Base-by-base conservation (phyloP, 2,329 filamentous ascomycete species). In the Lecanicillium sp. region DNA sequence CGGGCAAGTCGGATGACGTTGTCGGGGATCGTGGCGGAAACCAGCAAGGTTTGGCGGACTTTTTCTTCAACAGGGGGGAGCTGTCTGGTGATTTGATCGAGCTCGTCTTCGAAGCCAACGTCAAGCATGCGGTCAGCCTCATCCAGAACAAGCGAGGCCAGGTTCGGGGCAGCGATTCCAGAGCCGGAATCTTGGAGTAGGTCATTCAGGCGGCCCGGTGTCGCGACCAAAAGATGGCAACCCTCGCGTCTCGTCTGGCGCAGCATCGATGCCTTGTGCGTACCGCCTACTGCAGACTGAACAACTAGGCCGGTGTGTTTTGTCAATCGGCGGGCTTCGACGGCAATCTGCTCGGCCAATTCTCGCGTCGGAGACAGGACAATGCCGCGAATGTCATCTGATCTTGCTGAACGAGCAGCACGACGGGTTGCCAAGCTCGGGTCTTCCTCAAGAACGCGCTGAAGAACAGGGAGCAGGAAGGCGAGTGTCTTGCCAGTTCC, bases 51-150 rank as follows among this genome's bases (percentile, higher is more conserved):
- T 60, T 98, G 92, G 35, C 90, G 80, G 38, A 83, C 71, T 43
- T 81, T 75, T 37, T 79, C 60, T 0, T 58, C 51, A 6, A 73
- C 71, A 33, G 72, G 63, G 3, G 90, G 90, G 9, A 95, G 71
- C 31, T 63, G 54, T 0, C 55, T 43, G 40, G 78, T 63, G 40
- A 90, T 85, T 2, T 74, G 58, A 35, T 69, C 61, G 36, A 90
- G 71, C 40, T 80, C 80, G 27, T 68, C 67, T 41, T 80, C 69
- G 52, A 90, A 90, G 3, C 85, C 92, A 70, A 94, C 92, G 67
- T 98, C 92, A 57, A 98, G 75, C 85, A 98, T 95, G 51, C 92
- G 85, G 64, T 98, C 92, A 52, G 92, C 92, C 71, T 98, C 92
- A 51, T 98, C 92, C 33, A 98, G 81, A 47, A 96, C 88, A 33